Evolutionary conservation across 108 stramenopile genomes (phyloP).

Genomic region (Epipyxis sp.): DNA sequence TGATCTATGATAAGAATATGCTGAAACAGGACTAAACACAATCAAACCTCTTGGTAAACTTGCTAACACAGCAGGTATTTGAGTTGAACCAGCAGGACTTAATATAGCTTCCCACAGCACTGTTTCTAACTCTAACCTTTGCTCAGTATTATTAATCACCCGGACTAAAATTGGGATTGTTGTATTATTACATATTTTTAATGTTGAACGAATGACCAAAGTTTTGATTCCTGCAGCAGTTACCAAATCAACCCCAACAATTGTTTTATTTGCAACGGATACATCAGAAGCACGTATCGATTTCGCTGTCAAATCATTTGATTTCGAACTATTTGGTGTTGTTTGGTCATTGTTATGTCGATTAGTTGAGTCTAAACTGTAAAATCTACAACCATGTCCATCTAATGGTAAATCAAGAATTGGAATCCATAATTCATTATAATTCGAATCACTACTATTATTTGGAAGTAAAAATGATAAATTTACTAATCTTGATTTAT

Average conservation of each 20-base stretch:
- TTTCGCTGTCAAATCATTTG: too few relatives aligned
- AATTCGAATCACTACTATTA: too few relatives aligned
- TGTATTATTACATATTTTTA: not conserved
- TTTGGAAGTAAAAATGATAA: not conserved
- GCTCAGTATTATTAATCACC: not conserved
- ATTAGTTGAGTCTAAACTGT: not conserved
- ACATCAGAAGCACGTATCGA: too few relatives aligned
- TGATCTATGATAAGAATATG: too few relatives aligned
- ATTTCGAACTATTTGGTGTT: not conserved
- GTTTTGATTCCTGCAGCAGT: not conserved
- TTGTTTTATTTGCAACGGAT: not conserved
- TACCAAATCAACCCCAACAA: not conserved
- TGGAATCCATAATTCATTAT: too few relatives aligned
- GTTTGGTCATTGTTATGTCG: not conserved
- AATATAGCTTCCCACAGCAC: not conserved
- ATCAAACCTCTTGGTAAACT: not conserved
- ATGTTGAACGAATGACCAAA: conserved; percentile 5
- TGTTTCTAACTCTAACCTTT: not conserved
- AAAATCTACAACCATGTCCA: not conserved
- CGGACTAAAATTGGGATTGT: not conserved
- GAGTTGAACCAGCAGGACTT: not conserved
- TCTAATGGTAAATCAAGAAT: not conserved
- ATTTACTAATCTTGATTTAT: not conserved
- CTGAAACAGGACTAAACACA: not conserved
- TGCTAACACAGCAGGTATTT: not conserved